Percentiles rank a stretch among this genome's conserved stretches.
Evolutionary conservation across 1,284 basidiomycete species (phyloP).

Genomic region (Leucoagaricus sp.): DNA sequence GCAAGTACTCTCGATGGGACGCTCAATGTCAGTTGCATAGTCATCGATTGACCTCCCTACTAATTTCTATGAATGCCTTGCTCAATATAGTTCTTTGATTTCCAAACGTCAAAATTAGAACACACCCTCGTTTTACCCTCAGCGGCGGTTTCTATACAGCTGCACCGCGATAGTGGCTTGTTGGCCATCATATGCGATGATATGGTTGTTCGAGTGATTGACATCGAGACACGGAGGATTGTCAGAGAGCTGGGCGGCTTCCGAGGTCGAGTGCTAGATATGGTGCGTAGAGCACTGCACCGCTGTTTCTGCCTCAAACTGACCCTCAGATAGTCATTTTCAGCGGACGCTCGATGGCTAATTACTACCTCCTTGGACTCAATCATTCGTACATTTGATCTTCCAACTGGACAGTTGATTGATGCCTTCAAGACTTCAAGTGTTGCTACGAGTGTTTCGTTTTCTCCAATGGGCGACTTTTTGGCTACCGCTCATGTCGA

Average conservation of each 20-base stretch:
- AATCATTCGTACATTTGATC: constrained; percentile 92
- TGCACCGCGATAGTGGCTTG: constrained; percentile 89
- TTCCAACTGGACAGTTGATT: constrained; percentile 90
- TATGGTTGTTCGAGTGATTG: constrained; percentile 80
- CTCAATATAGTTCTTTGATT: constrained; percentile 86
- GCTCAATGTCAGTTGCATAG: constrained; percentile 64
- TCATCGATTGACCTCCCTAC: neutral
- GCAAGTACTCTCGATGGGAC: constrained; percentile 89
- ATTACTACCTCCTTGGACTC: constrained; percentile 89
- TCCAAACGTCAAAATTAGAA: constrained; percentile 79
- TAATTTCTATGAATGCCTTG: constrained; percentile 1
- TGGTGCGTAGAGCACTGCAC: constrained; percentile 45
- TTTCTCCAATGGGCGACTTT: constrained; percentile 96
- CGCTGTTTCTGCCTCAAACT: neutral
- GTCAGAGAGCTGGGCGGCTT: constrained; percentile 89
- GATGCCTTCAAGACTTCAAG: constrained; percentile 92
- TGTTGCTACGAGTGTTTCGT: constrained; percentile 87
- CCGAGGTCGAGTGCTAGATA: constrained; percentile 79
- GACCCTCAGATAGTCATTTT: constrained; percentile 69
- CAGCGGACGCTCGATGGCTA: constrained; percentile 93
- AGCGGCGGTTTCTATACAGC: constrained; percentile 67
- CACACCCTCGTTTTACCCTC: constrained; percentile 71
- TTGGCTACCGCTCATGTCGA: constrained; percentile 94
- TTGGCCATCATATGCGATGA: constrained; percentile 88
- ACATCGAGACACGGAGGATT: constrained; percentile 86